Conservation (phyloP, 2,329 filamentous ascomycete species). For the Aureobasidium leucospermi region DNA sequence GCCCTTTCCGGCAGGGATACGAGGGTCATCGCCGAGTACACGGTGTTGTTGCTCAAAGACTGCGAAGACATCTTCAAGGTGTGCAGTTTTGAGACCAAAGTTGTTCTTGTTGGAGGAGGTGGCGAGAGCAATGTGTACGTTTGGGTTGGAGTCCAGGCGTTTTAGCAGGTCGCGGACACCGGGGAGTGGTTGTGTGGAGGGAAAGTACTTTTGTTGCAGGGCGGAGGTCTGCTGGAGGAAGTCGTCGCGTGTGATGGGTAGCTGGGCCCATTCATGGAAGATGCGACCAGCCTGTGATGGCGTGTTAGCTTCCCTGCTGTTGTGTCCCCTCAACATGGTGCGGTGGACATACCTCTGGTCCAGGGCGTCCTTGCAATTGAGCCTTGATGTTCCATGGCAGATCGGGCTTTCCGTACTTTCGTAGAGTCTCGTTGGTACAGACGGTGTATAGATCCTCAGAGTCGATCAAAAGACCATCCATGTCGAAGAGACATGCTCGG, state of each 20-base stretch:
- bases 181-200: slow-evolving; percentile 65
- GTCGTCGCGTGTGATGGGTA: slow-evolving; percentile 66
- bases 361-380: slow-evolving; percentile 64
- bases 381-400: slow-evolving; percentile 96
- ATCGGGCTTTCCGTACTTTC: slow-evolving; percentile 61
- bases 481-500: slow-evolving; percentile 92
- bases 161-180: slow-evolving; percentile 65
- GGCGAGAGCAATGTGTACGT: slow-evolving; percentile 76
- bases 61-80: slow-evolving; percentile 45
- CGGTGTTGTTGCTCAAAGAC: slow-evolving; percentile 61
- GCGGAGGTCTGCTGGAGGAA: slow-evolving; percentile 54
- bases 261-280: slow-evolving; percentile 74
- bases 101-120: slow-evolving; percentile 68
- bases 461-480: slow-evolving; percentile 94
- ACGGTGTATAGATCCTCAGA: slow-evolving; percentile 84
- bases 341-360: slow-evolving; percentile 38
- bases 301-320: background rate
- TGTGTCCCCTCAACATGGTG: background rate
- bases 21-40: slow-evolving; percentile 76
- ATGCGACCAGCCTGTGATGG: slow-evolving; percentile 47
- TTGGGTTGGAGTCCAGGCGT: slow-evolving; percentile 48
- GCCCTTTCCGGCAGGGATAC: slow-evolving; percentile 71
- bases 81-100: slow-evolving; percentile 66
- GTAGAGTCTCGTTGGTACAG: slow-evolving; percentile 75
- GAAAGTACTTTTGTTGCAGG: slow-evolving; percentile 67